Percentiles rank a stretch among this genome's conserved stretches.
These are phyloP conservation scores for Penicillium verhagenii DNA, from an alignment of 495 filamentous ascomycete genomes.

Conservation along the genomic window DNA sequence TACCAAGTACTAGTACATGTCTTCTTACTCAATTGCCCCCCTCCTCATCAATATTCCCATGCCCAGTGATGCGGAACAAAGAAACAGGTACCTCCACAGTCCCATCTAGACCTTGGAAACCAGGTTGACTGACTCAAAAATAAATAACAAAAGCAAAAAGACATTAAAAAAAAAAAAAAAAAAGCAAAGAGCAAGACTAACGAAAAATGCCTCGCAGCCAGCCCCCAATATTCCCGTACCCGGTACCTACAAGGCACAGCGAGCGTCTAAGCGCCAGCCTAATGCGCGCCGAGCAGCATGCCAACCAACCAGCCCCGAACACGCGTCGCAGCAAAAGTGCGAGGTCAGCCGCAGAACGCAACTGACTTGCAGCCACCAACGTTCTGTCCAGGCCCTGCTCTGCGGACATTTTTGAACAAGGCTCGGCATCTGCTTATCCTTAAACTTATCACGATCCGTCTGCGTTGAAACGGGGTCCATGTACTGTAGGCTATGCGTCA, in stretches of 20 bases:
- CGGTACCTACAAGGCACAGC: neutral
- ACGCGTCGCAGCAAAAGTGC: neutral
- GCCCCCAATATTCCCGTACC: neutral
- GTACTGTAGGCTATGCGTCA: neutral
- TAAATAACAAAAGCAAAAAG: too few species aligned
- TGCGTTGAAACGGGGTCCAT: neutral
- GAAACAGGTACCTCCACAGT: too few species aligned
- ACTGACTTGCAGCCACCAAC: neutral
- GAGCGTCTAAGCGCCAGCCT: neutral
- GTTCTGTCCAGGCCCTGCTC: too few species aligned
- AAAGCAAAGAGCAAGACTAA: neutral
- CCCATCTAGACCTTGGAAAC: too few species aligned
- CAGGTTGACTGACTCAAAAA: too few species aligned
- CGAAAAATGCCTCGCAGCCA: neutral
- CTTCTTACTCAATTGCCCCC: too few species aligned
- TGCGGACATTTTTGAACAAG: neutral
- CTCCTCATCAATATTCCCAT: too few species aligned
- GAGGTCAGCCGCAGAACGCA: neutral
- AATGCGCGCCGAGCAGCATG: neutral
- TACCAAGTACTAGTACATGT: too few species aligned
- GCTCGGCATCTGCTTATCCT: neutral
- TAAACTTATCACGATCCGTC: neutral
- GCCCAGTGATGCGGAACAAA: too few species aligned
- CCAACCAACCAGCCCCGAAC: neutral
- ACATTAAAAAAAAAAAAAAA: too few species aligned